Conservation (phyloP, 2,329 filamentous ascomycete genomes). For the Plenodomus tracheiphilus region DNA sequence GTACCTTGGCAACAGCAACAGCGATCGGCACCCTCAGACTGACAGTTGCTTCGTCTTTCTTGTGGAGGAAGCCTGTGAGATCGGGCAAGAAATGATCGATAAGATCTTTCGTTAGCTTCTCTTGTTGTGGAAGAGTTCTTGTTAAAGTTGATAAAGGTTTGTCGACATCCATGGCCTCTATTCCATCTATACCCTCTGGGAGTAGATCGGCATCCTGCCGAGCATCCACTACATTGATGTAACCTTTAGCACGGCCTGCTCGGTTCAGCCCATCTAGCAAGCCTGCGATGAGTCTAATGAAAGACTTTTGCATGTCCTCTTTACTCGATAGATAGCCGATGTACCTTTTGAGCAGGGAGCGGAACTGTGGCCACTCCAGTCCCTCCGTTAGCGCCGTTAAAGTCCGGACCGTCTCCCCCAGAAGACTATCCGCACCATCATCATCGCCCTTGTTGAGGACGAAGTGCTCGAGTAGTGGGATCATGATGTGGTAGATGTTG, state of each 20-base stretch:
- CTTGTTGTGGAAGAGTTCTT: slow-evolving; percentile 65
- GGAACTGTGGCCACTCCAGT: slow-evolving; percentile 89
- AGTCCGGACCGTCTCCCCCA: slow-evolving; percentile 81
- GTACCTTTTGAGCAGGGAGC: slow-evolving; percentile 80
- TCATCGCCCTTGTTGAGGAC: slow-evolving; percentile 83
- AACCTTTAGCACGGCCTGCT: slow-evolving; percentile 50
- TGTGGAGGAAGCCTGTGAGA: slow-evolving; percentile 81
- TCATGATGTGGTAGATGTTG: slow-evolving; percentile 83
- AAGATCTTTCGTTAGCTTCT: slow-evolving; percentile 73
- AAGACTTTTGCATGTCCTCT: slow-evolving; percentile 80
- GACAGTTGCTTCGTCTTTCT: slow-evolving; percentile 93
- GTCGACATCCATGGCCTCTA: slow-evolving; percentile 31
- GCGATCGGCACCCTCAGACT: slow-evolving; percentile 90
- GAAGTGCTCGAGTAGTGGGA: slow-evolving; percentile 92
- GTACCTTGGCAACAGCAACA: slow-evolving; percentile 82
- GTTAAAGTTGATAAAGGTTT: slow-evolving; percentile 52
- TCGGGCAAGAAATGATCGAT: slow-evolving; percentile 75
- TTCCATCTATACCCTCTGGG: slow-evolving; percentile 21
- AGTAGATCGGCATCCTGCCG: slow-evolving; percentile 49
- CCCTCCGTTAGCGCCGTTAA: slow-evolving; percentile 75
- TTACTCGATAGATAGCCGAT: slow-evolving; percentile 80
- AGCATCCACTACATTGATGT: slow-evolving; percentile 17
- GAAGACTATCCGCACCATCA: slow-evolving; percentile 75
- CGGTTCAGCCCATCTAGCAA: slow-evolving; percentile 75
- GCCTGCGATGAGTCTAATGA: slow-evolving; percentile 79